Conservation (phyloP, 2,329 filamentous ascomycete genomes). For the Exserohilum rostratum region DNA sequence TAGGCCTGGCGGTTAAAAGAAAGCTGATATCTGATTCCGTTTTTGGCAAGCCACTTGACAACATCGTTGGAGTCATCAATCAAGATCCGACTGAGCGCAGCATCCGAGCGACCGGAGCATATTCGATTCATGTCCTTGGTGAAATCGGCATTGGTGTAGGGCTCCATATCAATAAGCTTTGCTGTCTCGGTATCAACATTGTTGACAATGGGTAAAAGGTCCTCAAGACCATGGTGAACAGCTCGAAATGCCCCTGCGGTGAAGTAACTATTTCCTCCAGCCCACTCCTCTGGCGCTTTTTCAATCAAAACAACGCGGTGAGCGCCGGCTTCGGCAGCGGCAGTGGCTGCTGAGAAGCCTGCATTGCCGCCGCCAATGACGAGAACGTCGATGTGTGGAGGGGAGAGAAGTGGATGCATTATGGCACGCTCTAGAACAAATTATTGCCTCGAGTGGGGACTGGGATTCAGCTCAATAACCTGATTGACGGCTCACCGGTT, state of each 20-base stretch:
- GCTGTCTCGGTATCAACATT: constrained; percentile 58
- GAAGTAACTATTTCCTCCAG: constrained; percentile 69
- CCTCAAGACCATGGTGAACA: constrained; percentile 60
- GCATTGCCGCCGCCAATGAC: constrained; percentile 70
- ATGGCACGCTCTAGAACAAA: background rate
- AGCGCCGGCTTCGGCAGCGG: constrained; percentile 58
- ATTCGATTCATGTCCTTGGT: constrained; percentile 62
- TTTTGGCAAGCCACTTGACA: constrained; percentile 61
- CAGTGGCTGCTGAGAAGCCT: constrained; percentile 65
- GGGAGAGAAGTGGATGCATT: constrained; percentile 3
- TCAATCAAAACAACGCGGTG: constrained; percentile 62
- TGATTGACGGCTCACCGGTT: background rate
- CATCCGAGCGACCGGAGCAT: constrained; percentile 61
- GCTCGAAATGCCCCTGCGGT: constrained; percentile 69
- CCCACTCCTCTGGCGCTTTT: constrained; percentile 64
- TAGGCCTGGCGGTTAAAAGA: constrained; percentile 71
- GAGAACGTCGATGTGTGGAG: constrained; percentile 48
- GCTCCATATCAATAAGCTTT: constrained; percentile 61
- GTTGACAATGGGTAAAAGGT: constrained; percentile 66
- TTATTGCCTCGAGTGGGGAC: no score
- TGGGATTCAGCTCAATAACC: background rate
- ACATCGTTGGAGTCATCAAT: constrained; percentile 59
- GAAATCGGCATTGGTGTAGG: constrained; percentile 64
- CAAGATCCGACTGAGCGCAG: constrained; percentile 55
- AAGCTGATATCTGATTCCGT: constrained; percentile 64